Percentiles rank a stretch among this genome's conserved stretches.
Evolutionary conservation across 192 early-diverging fungal species (phyloP).

Genomic region (Spinellus fusiger): DNA sequence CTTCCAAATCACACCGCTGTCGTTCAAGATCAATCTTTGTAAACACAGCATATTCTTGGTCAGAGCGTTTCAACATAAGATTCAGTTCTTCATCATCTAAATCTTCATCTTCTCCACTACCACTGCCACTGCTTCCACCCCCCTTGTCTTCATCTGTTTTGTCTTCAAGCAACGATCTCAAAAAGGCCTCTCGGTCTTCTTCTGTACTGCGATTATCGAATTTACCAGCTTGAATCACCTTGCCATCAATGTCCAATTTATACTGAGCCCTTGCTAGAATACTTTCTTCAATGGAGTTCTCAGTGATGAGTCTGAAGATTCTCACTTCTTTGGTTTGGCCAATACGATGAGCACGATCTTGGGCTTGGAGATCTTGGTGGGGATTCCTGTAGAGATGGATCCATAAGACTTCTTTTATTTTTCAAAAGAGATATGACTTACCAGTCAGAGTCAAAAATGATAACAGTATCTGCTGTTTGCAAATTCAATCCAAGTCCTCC

Average conservation of each 20-base stretch:
- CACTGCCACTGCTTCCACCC: background rate
- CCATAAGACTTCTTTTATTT: conserved; percentile 3
- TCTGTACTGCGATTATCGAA: conserved; percentile 94
- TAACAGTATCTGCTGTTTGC: conserved; percentile 92
- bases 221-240: conserved; percentile 98
- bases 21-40: conserved; percentile 70
- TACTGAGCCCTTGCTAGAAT: conserved; percentile 89
- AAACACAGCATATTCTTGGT: conserved; percentile 74
- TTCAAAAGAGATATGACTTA: conserved; percentile 27
- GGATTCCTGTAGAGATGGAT: conserved; percentile 59
- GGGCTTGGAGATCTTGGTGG: conserved; percentile 95
- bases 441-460: conserved; percentile 98
- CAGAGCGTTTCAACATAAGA: conserved; percentile 78
- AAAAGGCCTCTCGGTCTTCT: conserved; percentile 83
- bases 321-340: conserved; percentile 96
- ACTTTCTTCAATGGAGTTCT: conserved; percentile 86
- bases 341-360: conserved; percentile 98
- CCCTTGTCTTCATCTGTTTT: conserved; percentile 28
- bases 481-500: conserved; percentile 94
- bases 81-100: conserved; percentile 78
- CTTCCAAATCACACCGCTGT: conserved; percentile 35
- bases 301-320: conserved; percentile 87
- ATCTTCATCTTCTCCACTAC: background rate
- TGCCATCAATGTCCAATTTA: conserved; percentile 94
- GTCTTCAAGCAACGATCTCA: conserved; percentile 67